Evolutionary conservation across 2,329 filamentous ascomycete genomes (phyloP), one percentile per base, ranked within the genome.

Genomic region (Ascochyta clinopodiicola): DNA sequence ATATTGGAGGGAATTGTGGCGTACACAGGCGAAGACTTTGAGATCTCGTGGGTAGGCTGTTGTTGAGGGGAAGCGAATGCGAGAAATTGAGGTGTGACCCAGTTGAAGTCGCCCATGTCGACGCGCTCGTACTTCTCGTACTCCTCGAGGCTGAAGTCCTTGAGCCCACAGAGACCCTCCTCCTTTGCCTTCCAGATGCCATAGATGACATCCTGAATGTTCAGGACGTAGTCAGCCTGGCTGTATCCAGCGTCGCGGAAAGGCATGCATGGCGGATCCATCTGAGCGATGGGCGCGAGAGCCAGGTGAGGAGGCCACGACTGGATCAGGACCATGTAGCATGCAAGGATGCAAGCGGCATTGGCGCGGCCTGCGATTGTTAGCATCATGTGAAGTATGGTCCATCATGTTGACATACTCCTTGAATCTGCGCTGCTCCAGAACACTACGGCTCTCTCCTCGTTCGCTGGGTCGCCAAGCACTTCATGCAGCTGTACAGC

Each of bases 21-120:
- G 77, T 88, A 96, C 61, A 88, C 80, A 13, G 92, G 88, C 6
- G 91, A 91, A 36, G 85, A 86, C 53, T 86, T 83, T 8, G 88
- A 83, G 52, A 96, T 88, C 60, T 89, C 87, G 51, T 86, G 84
- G 12, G 89, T 85, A 5, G 92, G 91, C 52, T 86, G 83, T 69
- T 93, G 88, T 76, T 98, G 92, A 10, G 95, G 95, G 19, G 94
- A 98, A 39, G 95, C 95, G 75, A 99, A 98, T 21, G 95, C 95
- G 46, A 99, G 85, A 79, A 99, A 99, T 71, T 93, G 83, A 8
- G 94, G 93, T 6, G 93, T 96, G 56, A 99, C 86, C 95, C 95
- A 99, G 85, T 99, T 99, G 88, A 99, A 99, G 79, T 99, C 95
- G 61, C 95, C 95, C 82, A 97, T 92, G 75, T 99, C 95, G 19